Conservation (phyloP, 805 yeast species). For the Candida anglica region DNA sequence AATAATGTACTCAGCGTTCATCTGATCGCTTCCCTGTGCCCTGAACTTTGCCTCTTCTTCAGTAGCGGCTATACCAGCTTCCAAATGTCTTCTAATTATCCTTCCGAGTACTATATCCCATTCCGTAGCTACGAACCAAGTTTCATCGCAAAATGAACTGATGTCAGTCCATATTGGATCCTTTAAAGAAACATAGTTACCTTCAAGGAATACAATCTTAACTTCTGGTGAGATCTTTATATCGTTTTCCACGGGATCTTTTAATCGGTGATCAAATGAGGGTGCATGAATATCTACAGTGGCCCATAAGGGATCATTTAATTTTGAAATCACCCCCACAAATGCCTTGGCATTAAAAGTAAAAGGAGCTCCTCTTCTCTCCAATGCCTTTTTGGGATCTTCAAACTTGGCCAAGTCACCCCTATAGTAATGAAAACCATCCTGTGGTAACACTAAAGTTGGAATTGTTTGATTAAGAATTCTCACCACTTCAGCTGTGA, state of each 20-base stretch:
- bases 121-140: constrained; percentile 49
- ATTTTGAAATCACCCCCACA: constrained; percentile 16
- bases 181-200: constrained; percentile 62
- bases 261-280: constrained; percentile 68
- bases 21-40: constrained; percentile 54
- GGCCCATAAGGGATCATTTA: constrained; percentile 10
- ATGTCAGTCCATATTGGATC: constrained; percentile 59
- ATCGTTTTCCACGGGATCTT: constrained; percentile 65
- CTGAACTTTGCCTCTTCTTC: constrained; percentile 49
- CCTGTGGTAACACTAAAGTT: constrained; percentile 31
- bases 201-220: constrained; percentile 67
- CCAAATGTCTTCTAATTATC: constrained; percentile 63
- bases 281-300: constrained; percentile 44
- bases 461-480: constrained; percentile 12
- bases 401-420: constrained; percentile 33
- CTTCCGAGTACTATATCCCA: constrained; percentile 46
- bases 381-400: constrained; percentile 54
- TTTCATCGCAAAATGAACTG: constrained; percentile 32
- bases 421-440: constrained; percentile 37
- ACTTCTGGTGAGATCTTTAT: constrained; percentile 42
- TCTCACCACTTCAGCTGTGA: constrained; percentile 44
- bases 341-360: constrained; percentile 65
- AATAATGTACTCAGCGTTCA: constrained; percentile 51
- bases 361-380: constrained; percentile 77
- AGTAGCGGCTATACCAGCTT: constrained; percentile 47